Conservation (phyloP, 192 early-diverging fungal genomes). For the Podila epicladia region DNA sequence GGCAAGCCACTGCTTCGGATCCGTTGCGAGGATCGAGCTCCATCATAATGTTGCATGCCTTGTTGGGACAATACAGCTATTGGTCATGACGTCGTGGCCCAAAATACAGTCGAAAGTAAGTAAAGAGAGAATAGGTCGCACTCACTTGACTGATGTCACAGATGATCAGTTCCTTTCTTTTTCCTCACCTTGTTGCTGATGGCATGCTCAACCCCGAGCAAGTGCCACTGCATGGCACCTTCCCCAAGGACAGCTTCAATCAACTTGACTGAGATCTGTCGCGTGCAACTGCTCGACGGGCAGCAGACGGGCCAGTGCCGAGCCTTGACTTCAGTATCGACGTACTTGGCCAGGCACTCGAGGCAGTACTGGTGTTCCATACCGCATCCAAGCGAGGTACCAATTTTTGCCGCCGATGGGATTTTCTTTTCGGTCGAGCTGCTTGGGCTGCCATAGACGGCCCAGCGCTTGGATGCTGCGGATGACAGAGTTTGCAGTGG, state of each 20-base stretch:
- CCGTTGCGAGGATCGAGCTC: not conserved
- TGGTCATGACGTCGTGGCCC: not conserved
- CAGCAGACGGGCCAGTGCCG: conserved; percentile 24
- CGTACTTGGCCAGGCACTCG: conserved; percentile 11
- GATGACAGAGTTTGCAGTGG: no score
- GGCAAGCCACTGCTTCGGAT: conserved; percentile 2
- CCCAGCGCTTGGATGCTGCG: no score
- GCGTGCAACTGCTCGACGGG: not conserved
- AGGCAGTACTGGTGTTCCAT: conserved; percentile 18
- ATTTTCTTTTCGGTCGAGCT: not conserved
- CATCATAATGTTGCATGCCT: conserved; percentile 4
- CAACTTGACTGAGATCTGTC: not conserved
- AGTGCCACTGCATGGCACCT: conserved; percentile 15
- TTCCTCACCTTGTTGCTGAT: conserved; percentile 20
- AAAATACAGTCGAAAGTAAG: not conserved
- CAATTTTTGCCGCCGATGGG: not conserved
- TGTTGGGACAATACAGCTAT: conserved; percentile 24
- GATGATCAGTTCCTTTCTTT: not conserved
- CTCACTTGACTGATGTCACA: not conserved
- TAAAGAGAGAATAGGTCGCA: not conserved
- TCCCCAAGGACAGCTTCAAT: conserved; percentile 14
- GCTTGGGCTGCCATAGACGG: no score
- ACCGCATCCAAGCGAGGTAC: conserved; percentile 3
- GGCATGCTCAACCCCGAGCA: conserved; percentile 22
- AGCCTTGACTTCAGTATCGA: conserved; percentile 7